A percentile compares a stretch with the other conserved stretches of the same genome.
These are phyloP conservation scores for Colletotrichum nymphaeae DNA, from an alignment of 2,329 filamentous ascomycete species.

Conservation along the genomic window DNA sequence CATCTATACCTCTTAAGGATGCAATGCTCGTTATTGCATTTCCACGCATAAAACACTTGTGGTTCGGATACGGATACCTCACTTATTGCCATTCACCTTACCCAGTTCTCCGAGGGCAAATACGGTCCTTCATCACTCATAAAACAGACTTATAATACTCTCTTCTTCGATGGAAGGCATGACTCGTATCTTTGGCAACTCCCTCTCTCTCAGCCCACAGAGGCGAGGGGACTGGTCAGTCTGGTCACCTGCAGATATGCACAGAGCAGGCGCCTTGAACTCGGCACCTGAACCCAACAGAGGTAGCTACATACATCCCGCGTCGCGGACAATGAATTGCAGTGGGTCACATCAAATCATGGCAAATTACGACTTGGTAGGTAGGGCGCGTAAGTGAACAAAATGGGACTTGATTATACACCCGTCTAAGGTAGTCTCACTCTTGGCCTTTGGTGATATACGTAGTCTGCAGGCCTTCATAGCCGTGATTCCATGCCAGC, in stretches of 20 bases:
- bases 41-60: too few relatives aligned
- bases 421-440: neutral
- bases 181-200: neutral
- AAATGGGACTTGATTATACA: slow-evolving; percentile 16
- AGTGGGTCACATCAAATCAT: neutral
- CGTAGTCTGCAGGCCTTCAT: slow-evolving; percentile 26
- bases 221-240: too few relatives aligned
- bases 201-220: too few relatives aligned
- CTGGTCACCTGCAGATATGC: neutral
- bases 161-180: too few relatives aligned
- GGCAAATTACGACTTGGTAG: neutral
- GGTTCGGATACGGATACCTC: too few relatives aligned
- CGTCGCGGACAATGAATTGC: too few relatives aligned
- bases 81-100: too few relatives aligned
- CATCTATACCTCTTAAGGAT: too few relatives aligned
- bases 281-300: neutral
- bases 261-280: neutral
- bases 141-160: too few relatives aligned
- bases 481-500: slow-evolving; percentile 28
- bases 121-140: too few relatives aligned
- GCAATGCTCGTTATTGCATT: too few relatives aligned
- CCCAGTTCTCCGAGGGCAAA: too few relatives aligned
- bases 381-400: neutral
- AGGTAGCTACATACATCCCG: neutral
- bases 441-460: slow-evolving; percentile 22